Conservation (phyloP, 148 eudicot species). For the Fagopyrum esculentum region DNA sequence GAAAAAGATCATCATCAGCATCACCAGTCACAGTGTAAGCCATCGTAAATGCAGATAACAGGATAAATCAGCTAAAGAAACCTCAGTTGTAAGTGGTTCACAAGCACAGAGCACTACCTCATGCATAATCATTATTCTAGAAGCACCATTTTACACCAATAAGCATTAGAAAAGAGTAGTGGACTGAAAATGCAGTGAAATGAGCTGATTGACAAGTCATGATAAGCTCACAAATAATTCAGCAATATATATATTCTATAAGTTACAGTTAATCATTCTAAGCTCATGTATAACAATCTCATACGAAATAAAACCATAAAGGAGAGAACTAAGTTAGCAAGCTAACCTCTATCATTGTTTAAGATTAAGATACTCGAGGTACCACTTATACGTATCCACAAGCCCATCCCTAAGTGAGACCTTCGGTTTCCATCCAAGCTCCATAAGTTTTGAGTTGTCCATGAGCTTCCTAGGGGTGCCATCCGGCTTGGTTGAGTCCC, state of each 20-base stretch:
- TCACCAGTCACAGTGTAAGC: not conserved
- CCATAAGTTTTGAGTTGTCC: conserved; percentile 71
- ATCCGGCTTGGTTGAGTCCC: conserved; percentile 86
- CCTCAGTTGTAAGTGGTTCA: too few relatives aligned
- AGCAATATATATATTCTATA: not conserved
- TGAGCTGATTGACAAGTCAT: not conserved
- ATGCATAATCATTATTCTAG: not conserved
- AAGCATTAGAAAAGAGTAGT: not conserved
- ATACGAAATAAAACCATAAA: not conserved
- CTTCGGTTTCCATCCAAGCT: conserved; percentile 82
- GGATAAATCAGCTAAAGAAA: too few relatives aligned
- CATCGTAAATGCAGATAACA: not conserved
- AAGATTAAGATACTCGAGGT: conserved; percentile 63
- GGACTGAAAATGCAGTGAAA: not conserved
- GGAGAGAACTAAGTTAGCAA: not conserved
- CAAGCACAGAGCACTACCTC: too few relatives aligned
- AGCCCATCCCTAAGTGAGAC: conserved; percentile 77
- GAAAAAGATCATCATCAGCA: not conserved
- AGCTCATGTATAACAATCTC: not conserved
- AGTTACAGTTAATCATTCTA: not conserved
- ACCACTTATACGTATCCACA: conserved; percentile 81
- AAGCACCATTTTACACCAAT: too few relatives aligned
- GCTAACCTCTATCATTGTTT: conserved; percentile 26
- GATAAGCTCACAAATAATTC: not conserved
- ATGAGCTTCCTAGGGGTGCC: conserved; percentile 98